phyloP scores from a whole-genome alignment of 805 yeast genomes.

The Kazachstania kunashirensis region DNA sequence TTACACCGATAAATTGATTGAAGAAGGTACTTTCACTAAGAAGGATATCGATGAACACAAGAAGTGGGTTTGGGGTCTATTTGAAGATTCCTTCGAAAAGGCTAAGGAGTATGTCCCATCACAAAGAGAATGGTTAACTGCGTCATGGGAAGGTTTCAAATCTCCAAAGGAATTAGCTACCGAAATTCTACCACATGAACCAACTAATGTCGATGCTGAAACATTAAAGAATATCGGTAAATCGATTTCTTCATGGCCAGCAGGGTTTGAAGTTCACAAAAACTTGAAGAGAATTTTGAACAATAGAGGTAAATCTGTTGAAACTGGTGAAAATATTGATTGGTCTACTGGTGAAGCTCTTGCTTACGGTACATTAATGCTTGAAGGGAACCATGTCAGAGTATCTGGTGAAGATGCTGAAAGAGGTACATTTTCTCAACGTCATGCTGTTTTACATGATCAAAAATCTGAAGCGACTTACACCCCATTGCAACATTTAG shows the following conservation, averaged over 20 bases:
- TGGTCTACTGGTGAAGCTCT: slow-evolving; percentile 99
- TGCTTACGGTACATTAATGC: slow-evolving; percentile 84
- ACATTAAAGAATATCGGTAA: slow-evolving; percentile 70
- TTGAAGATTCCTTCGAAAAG: slow-evolving; percentile 83
- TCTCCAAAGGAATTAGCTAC: slow-evolving; percentile 94
- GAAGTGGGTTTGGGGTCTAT: slow-evolving; percentile 92
- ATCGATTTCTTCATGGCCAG: slow-evolving; percentile 75
- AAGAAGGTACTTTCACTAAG: slow-evolving; percentile 81
- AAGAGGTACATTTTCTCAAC: slow-evolving; percentile 99
- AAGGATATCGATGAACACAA: slow-evolving; percentile 93
- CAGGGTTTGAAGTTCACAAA: slow-evolving; percentile 80
- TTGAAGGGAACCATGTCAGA: slow-evolving; percentile 95
- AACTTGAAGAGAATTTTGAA: slow-evolving; percentile 90
- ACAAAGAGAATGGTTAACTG: slow-evolving; percentile 94
- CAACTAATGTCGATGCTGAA: slow-evolving; percentile 76
- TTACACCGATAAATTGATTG: slow-evolving; percentile 68
- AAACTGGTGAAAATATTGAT: slow-evolving; percentile 88
- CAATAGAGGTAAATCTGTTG: slow-evolving; percentile 77
- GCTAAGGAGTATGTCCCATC: slow-evolving; percentile 86
- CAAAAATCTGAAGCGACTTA: slow-evolving; percentile 76
- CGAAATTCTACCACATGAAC: slow-evolving; percentile 90
- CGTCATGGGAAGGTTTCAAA: slow-evolving; percentile 98
- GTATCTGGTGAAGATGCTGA: slow-evolving; percentile 99
- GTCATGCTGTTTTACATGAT: slow-evolving; percentile 97
- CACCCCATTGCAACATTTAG: slow-evolving; percentile 75